These are phyloP conservation scores for Neoboletus subvelutipes DNA, from an alignment of 768 basidiomycete species.

Conservation along the genomic window DNA sequence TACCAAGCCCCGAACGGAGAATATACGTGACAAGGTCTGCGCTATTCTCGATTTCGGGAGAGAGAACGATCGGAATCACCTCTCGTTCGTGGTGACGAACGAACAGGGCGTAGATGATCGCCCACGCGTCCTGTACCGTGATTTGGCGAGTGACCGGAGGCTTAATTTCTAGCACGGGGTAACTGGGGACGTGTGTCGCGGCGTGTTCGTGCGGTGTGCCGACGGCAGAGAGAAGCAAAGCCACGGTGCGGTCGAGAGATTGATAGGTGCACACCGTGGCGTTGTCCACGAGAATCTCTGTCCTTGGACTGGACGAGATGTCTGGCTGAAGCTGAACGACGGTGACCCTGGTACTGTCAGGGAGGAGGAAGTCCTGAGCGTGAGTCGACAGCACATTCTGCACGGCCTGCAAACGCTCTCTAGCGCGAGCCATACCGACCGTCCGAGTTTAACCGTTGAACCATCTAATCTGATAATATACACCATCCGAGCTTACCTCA, in stretches of 20 bases:
- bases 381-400: conserved; percentile 8
- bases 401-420: conserved; percentile 11
- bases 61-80: conserved; percentile 39
- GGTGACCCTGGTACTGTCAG: conserved; percentile 16
- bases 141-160: conserved; percentile 10
- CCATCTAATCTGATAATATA: conserved; percentile 12
- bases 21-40: conserved; percentile 39
- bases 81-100: conserved; percentile 39
- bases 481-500: conserved; percentile 9
- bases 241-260: conserved; percentile 7
- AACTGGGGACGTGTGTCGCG: conserved; percentile 21
- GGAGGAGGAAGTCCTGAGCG: conserved; percentile 9
- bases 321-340: background rate
- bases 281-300: conserved; percentile 8
- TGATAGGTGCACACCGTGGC: conserved; percentile 14
- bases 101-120: conserved; percentile 41
- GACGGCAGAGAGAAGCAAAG: conserved; percentile 17
- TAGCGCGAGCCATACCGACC: conserved; percentile 3
- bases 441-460: background rate
- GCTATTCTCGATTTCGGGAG: conserved; percentile 28
- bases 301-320: background rate
- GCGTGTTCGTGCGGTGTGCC: conserved; percentile 21
- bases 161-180: conserved; percentile 19
- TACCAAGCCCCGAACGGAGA: conserved; percentile 37
- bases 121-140: conserved; percentile 40